Conservation (phyloP, 352 stramenopile species). For the Peronospora belbahrii region DNA sequence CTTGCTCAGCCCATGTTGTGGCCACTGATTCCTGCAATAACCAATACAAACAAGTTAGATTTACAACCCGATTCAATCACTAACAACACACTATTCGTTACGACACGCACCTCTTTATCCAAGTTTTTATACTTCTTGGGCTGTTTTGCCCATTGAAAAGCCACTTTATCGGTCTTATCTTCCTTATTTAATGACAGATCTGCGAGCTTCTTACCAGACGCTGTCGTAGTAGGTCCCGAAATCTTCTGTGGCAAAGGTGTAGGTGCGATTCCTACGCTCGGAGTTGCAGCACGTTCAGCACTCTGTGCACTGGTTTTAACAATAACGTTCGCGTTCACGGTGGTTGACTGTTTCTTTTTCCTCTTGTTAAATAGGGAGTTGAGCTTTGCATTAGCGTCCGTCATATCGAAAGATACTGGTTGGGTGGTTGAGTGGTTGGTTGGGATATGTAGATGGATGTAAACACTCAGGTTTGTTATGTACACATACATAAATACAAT, state of each 20-base stretch:
- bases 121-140: constrained; percentile 79
- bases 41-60: neutral
- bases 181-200: constrained; percentile 59
- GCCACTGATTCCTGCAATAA: constrained; percentile 39
- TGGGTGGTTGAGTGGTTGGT: constrained; percentile 16
- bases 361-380: constrained; percentile 83
- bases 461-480: too few relatives aligned
- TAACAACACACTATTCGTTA: neutral
- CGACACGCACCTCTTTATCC: constrained; percentile 26
- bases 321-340: constrained; percentile 73
- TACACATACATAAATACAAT: too few relatives aligned
- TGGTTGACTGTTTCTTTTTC: constrained; percentile 76
- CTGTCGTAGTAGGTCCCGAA: constrained; percentile 2
- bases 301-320: constrained; percentile 50
- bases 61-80: neutral
- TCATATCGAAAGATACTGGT: constrained; percentile 23
- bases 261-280: constrained; percentile 15
- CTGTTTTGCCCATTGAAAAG: constrained; percentile 80
- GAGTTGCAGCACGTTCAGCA: constrained; percentile 22
- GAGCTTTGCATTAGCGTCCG: constrained; percentile 59
- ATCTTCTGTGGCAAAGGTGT: constrained; percentile 10
- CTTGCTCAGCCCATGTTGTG: constrained; percentile 62
- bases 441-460: too few relatives aligned
- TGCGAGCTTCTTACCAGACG: constrained; percentile 46
- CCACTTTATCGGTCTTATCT: constrained; percentile 31